Conservation (phyloP, 2,329 filamentous ascomycete genomes). For the Fusarium tuaranense region DNA sequence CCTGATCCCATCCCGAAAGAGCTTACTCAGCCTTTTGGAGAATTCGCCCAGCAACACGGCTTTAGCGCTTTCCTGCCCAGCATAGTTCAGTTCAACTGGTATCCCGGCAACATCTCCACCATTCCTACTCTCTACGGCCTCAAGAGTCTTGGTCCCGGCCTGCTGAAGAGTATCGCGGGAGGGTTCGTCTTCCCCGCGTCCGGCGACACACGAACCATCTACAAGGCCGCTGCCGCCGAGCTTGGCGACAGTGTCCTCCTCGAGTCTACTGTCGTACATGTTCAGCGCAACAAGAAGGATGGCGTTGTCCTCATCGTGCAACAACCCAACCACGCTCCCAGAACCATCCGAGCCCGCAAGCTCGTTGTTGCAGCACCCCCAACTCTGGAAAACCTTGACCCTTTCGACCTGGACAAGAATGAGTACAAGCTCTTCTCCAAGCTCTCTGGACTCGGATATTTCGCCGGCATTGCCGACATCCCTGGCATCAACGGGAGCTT, state of each 20-base stretch:
- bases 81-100: slow-evolving; percentile 33
- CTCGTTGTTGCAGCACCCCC: slow-evolving; percentile 34
- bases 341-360: slow-evolving; percentile 25
- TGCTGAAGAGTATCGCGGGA: slow-evolving; percentile 15
- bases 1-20: slow-evolving; percentile 32
- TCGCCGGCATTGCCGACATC: slow-evolving; percentile 22
- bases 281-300: background rate
- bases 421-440: slow-evolving; percentile 29
- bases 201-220: slow-evolving; percentile 24
- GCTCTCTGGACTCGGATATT: slow-evolving; percentile 23
- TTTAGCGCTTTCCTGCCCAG: slow-evolving; percentile 26
- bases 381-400: slow-evolving; percentile 17
- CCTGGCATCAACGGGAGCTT: slow-evolving; percentile 15
- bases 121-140: slow-evolving; percentile 33
- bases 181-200: slow-evolving; percentile 20
- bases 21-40: slow-evolving; percentile 27
- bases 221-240: slow-evolving; percentile 17
- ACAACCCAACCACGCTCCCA: background rate
- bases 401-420: slow-evolving; percentile 4
- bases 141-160: slow-evolving; percentile 31
- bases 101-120: slow-evolving; percentile 29
- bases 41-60: slow-evolving; percentile 29
- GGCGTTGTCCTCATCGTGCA: slow-evolving; percentile 10
- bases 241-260: slow-evolving; percentile 15
- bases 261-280: slow-evolving; percentile 12